Evolutionary conservation across 495 filamentous ascomycete species (phyloP), one percentile per base, ranked within the genome.

Genomic region (Neurospora sp.): DNA sequence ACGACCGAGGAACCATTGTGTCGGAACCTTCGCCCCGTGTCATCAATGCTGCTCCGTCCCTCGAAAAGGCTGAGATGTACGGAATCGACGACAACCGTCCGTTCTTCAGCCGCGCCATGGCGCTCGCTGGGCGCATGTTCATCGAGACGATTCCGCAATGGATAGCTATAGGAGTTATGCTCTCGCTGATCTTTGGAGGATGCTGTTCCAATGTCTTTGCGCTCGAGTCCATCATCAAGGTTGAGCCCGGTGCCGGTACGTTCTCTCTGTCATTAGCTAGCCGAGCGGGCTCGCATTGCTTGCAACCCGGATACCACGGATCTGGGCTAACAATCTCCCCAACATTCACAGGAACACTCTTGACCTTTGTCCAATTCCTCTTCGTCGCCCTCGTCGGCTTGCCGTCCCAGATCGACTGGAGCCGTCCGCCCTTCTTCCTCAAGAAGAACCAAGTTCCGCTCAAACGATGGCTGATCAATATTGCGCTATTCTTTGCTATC

Each of bases 131-230:
- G 48, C 84, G 85, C 74, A 85, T 88, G 73, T 84, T 87, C 72
- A 87, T 87, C 78, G 86, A 89, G 77, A 87, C 88, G 18, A 83
- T 94, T 70, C 89, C 91, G 27, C 86, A 86, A 76, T 91, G 90
- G 90, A 82, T 92, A 9, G 88, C 87, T 71, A 84, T 91, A 59
- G 82, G 87, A 39, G 85, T 90, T 74, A 96, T 97, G 85, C 83
- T 93, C n/a, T 88, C 86, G 31, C 85, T 98, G 71, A 99, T 99
- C 68, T 97, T 99, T 79, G 96, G 96, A 46, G 96, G 96, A 42
- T 99, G 96, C 79, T 99, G 96, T 85, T 94, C 94, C 39, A 99
- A 98, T 86, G 96, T 99, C 39, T 98, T 97, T 83, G 92, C 94
- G 9, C 89, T 99, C 48, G 96, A 99, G 80, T 93, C 93, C 27